Percentiles rank a stretch among this genome's conserved stretches.
These are phyloP conservation scores for Pichia sporocuriosa DNA, from an alignment of 805 yeast species.

Conservation along the genomic window DNA sequence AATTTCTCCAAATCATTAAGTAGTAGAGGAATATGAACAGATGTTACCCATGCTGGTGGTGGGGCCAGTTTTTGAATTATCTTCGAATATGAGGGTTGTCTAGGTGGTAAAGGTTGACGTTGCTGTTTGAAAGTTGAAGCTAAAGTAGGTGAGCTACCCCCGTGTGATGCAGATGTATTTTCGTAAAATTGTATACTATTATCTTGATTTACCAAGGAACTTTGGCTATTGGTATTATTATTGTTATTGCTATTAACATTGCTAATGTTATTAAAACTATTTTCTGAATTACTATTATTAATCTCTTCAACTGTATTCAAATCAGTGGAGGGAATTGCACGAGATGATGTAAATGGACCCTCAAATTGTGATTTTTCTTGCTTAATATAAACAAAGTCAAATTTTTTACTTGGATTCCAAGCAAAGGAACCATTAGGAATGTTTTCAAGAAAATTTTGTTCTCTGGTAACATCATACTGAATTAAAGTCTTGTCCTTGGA, in stretches of 20 bases:
- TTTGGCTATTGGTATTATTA: background rate
- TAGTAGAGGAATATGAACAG: conserved; percentile 37
- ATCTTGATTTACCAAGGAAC: background rate
- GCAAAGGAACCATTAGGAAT: conserved; percentile 45
- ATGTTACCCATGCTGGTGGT: conserved; percentile 32
- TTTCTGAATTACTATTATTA: background rate
- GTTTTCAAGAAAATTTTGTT: conserved; percentile 41
- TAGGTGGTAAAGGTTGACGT: conserved; percentile 15
- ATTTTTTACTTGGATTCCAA: conserved; percentile 47
- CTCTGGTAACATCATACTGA: conserved; percentile 40
- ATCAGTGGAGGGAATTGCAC: background rate
- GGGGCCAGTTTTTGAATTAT: conserved; percentile 3
- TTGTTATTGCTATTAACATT: no score
- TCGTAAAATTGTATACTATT: conserved; percentile 8
- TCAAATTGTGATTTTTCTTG: conserved; percentile 44
- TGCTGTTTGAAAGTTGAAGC: conserved; percentile 9
- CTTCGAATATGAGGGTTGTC: conserved; percentile 16
- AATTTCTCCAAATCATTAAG: conserved; percentile 39
- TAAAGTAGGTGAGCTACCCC: conserved; percentile 6
- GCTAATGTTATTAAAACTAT: background rate
- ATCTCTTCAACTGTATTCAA: conserved; percentile 10
- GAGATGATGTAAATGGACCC: background rate
- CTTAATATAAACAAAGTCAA: conserved; percentile 44
- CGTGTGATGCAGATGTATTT: background rate
- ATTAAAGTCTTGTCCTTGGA: conserved; percentile 45